Evolutionary conservation across 2,329 filamentous ascomycete genomes (phyloP).

Genomic region (Claviceps paspali): DNA sequence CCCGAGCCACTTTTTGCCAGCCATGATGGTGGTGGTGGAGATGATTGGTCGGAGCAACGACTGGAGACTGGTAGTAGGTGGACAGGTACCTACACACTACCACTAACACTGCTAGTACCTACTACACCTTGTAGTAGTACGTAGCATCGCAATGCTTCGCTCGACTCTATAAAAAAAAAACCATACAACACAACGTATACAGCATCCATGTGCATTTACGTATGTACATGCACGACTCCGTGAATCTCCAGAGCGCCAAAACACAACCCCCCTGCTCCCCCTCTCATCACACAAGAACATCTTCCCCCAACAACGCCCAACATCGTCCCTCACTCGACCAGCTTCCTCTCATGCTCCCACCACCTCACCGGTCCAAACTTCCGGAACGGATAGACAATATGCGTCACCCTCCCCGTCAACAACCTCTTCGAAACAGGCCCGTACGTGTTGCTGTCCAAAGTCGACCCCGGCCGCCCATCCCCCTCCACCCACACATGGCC

Average conservation of each 20-base stretch:
- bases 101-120: no score
- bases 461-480: slow-evolving; percentile 57
- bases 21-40: background rate
- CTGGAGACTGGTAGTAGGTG: no score
- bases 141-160: no score
- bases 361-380: slow-evolving; percentile 42
- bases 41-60: background rate
- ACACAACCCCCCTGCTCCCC: no score
- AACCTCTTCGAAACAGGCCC: slow-evolving; percentile 67
- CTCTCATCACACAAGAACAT: background rate
- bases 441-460: slow-evolving; percentile 76
- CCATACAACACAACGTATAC: no score
- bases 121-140: no score
- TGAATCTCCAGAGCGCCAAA: no score
- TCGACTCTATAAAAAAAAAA: no score
- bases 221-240: no score
- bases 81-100: no score
- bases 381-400: slow-evolving; percentile 53
- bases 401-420: slow-evolving; percentile 58
- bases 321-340: slow-evolving; percentile 6
- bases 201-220: no score
- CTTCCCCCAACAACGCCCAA: no score
- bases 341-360: slow-evolving; percentile 32
- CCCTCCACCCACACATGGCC: slow-evolving; percentile 95
- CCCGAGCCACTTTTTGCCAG: background rate